Evolutionary conservation across 148 eudicot genomes (phyloP).

Genomic region (Rhododendron williamsianum): DNA sequence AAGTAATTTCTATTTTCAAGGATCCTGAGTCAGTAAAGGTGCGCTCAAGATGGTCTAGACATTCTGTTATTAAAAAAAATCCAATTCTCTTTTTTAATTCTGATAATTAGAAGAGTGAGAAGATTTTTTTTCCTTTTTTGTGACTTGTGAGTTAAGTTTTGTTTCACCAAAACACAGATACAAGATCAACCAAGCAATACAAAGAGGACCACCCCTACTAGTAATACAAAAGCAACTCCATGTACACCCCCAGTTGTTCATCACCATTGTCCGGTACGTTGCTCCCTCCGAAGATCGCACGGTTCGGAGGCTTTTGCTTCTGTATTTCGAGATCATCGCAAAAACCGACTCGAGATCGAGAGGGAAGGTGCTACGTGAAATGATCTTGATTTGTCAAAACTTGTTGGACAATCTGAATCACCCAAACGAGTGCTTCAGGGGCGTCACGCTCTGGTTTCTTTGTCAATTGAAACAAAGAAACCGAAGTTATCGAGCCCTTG

Average conservation of each 20-base stretch:
- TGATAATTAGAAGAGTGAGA: too few species aligned
- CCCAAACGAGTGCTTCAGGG: constrained; percentile 68
- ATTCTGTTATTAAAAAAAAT: too few species aligned
- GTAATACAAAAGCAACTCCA: too few species aligned
- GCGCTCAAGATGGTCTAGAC: too few species aligned
- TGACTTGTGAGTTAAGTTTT: too few species aligned
- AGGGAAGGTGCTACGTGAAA: constrained; percentile 50
- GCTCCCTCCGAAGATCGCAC: constrained; percentile 66
- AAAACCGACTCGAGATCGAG: constrained; percentile 50
- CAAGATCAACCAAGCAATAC: too few species aligned
- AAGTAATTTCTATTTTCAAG: too few species aligned
- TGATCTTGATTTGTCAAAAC: constrained; percentile 67
- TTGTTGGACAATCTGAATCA: constrained; percentile 56
- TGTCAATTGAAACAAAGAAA: constrained; percentile 22
- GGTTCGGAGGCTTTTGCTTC: constrained; percentile 50
- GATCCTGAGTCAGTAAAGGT: too few species aligned
- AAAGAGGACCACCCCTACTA: too few species aligned
- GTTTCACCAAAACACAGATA: too few species aligned
- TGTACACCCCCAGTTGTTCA: constrained; percentile 45
- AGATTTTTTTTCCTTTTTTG: too few species aligned
- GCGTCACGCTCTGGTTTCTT: constrained; percentile 73
- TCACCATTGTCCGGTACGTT: constrained; percentile 62
- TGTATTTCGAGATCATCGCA: constrained; percentile 58
- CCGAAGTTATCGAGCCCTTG: constrained; percentile 41
- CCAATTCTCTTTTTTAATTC: too few species aligned